Evolutionary conservation across 257 asterid genomes (phyloP), one percentile per base, ranked within the genome.

Genomic region (Ballota nigra): DNA sequence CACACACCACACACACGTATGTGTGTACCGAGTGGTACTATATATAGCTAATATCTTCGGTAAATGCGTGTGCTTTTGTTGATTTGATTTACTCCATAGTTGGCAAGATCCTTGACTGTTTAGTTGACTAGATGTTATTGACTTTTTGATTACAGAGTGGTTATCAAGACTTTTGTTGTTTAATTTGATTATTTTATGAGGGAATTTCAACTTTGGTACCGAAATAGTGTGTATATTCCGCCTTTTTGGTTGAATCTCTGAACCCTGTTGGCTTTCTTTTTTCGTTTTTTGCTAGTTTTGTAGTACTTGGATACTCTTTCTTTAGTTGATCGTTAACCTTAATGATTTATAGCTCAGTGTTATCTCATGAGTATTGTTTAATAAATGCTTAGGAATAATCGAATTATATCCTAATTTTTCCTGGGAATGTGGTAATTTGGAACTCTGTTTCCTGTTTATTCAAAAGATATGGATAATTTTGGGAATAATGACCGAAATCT

Each of bases 51-150:
- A 22, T 19, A 29, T 68, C 20, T 70, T 63, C 33, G 41, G 68
- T 61, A n/a, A 51, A 64, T 49, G 72, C 62, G 24, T 58, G 34
- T 66, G 73, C 53, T 41, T 62, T 19, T 59, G 63, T 69, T 74
- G 83, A 71, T 70, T 31, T 70, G 60, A 18, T 61, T 19, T 66
- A 59, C 56, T 33, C 8, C 4, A 28, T 62, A 29, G 69, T 61
- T 72, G 18, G 22, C 4, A 7, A 26, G 75, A 77, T 72, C 61
- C 69, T 73, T 74, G 73, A 78, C 79, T 56, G 36, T 60, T 51
- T 61, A 12, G 72, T 71, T 75, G 75, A 71, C 75, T 75, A 29
- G 4, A n/a, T 74, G 62, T 58, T 70, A 0, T 57, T 63, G 75
- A 68, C 56, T 67, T 64, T 23, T 19, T 10, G 31, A 65, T 61